phyloP scores from a whole-genome alignment of 2,329 filamentous ascomycete species.

The Colletotrichum zoysiae region DNA sequence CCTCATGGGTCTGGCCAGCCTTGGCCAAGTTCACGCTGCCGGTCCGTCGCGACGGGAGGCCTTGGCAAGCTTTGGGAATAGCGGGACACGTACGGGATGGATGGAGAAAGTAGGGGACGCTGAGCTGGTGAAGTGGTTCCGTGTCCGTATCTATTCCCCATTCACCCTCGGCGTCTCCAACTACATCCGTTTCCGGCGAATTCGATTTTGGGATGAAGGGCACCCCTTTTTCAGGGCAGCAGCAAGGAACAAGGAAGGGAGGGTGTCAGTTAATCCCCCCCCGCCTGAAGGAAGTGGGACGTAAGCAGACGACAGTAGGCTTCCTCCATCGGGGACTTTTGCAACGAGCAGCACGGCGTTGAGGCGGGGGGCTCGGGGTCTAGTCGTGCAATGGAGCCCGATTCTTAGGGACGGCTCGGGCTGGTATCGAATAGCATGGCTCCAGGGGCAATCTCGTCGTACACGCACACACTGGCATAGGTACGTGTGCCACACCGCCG shows the following conservation, averaged over 20 bases:
- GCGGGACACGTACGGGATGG: neutral
- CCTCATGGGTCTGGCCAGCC: neutral
- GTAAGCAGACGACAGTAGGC: neutral
- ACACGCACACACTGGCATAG: neutral
- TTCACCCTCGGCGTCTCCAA: neutral
- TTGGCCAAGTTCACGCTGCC: neutral
- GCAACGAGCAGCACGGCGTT: neutral
- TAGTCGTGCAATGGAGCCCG: neutral
- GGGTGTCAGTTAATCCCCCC: too few species aligned
- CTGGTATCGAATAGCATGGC: neutral
- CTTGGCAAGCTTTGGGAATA: neutral
- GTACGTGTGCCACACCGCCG: neutral
- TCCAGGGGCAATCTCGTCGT: neutral
- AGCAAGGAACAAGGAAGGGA: neutral
- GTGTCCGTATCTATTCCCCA: neutral
- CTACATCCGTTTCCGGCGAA: conserved; percentile 3
- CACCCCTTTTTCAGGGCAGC: neutral
- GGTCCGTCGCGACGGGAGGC: neutral
- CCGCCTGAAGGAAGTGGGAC: neutral
- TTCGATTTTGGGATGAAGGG: neutral
- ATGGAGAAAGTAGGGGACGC: neutral
- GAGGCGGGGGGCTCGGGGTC: too few species aligned
- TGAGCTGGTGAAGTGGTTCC: neutral
- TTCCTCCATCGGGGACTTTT: conserved; percentile 12
- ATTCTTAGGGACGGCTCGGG: neutral